phyloP scores from a whole-genome alignment of 2,329 filamentous ascomycete genomes.

The Tolypocladium tropicale region DNA sequence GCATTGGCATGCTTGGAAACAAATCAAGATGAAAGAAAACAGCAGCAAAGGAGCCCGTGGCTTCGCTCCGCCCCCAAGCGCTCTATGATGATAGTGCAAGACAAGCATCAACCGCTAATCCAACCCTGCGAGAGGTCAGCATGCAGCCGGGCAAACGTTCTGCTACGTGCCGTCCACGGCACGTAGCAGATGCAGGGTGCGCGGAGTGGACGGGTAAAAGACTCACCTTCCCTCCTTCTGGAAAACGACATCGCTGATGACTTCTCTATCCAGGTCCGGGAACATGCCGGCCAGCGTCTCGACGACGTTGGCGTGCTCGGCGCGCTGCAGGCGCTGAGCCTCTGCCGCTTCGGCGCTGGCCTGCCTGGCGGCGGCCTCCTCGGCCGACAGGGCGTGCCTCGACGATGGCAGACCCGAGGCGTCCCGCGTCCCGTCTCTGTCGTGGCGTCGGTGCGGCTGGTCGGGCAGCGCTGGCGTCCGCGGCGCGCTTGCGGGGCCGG shows the following conservation, averaged over 20 bases:
- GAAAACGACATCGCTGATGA: conserved; percentile 94
- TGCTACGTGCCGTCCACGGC: too few relatives aligned
- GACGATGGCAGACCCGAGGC: conserved; percentile 21
- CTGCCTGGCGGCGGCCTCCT: conserved; percentile 83
- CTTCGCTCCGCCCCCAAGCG: not conserved
- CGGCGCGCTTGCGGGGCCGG: conserved; percentile 19
- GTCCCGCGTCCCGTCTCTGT: not conserved
- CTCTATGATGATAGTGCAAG: conserved; percentile 51
- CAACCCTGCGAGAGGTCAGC: conserved; percentile 47
- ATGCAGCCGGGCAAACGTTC: conserved; percentile 1
- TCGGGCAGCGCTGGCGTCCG: conserved; percentile 27
- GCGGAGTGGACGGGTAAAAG: not conserved
- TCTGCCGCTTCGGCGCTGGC: conserved; percentile 85
- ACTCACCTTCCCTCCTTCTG: conserved; percentile 88
- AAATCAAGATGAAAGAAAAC: too few relatives aligned
- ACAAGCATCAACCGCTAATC: conserved; percentile 77
- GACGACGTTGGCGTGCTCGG: conserved; percentile 83
- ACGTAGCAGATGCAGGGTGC: not conserved
- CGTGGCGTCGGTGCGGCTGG: conserved; percentile 19
- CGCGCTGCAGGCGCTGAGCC: conserved; percentile 68
- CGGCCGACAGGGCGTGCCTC: conserved; percentile 51
- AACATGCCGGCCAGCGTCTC: conserved; percentile 97
- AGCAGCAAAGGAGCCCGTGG: not conserved
- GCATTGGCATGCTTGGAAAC: not conserved
- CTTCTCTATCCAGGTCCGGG: conserved; percentile 82